These are phyloP conservation scores for Halenospora varia DNA, from an alignment of 495 filamentous ascomycete species.

Conservation along the genomic window DNA sequence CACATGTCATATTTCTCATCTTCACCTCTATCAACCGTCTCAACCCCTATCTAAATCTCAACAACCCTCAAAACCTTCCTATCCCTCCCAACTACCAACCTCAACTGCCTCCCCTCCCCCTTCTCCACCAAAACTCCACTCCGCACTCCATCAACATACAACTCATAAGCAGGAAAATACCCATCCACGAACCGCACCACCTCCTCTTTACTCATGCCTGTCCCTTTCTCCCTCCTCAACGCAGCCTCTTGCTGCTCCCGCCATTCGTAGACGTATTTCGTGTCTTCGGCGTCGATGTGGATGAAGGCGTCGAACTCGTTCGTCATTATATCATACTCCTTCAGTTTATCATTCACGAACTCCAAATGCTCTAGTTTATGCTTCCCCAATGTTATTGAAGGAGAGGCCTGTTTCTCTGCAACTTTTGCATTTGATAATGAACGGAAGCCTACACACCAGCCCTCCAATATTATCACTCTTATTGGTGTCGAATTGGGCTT, in stretches of 20 bases:
- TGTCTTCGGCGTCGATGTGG: constrained; percentile 81
- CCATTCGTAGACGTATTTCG: constrained; percentile 82
- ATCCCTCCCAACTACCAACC: constrained; percentile 65
- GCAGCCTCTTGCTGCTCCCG: constrained; percentile 74
- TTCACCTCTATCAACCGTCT: too few species aligned
- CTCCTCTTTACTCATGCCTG: constrained; percentile 67
- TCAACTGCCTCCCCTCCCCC: constrained; percentile 53
- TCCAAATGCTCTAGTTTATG: constrained; percentile 55
- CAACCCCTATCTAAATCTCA: too few species aligned
- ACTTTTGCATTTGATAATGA: constrained; percentile 32
- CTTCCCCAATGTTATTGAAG: constrained; percentile 40
- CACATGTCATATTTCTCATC: neutral
- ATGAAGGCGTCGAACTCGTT: constrained; percentile 76
- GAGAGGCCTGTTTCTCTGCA: constrained; percentile 39
- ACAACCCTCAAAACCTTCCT: constrained; percentile 55
- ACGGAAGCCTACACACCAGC: constrained; percentile 89
- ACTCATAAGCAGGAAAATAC: constrained; percentile 62
- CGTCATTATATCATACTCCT: constrained; percentile 67
- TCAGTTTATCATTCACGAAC: constrained; percentile 68
- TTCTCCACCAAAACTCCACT: constrained; percentile 53
- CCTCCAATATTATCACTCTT: constrained; percentile 78
- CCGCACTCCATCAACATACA: constrained; percentile 67
- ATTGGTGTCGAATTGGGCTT: constrained; percentile 43
- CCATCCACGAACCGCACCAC: constrained; percentile 50
- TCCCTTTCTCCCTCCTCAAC: constrained; percentile 58